A percentile compares a stretch with the other conserved stretches of the same genome.
Conservation (phyloP, 139 green algal genomes). For the Ulvella scutata region DNA sequence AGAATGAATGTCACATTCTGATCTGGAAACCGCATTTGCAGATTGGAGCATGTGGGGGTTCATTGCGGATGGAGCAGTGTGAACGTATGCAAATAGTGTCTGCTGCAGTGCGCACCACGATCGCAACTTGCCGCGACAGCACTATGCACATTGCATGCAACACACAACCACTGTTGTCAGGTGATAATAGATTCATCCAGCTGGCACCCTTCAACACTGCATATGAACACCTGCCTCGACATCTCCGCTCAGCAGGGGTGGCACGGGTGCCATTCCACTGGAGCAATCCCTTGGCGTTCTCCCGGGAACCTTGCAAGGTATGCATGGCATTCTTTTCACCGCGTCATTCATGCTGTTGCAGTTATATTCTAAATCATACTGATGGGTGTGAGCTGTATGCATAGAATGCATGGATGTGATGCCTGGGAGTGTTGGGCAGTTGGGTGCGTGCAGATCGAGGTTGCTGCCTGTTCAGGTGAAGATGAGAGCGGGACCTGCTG, state of each 20-base stretch:
- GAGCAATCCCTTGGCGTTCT: neutral
- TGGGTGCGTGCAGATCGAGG: too few species aligned
- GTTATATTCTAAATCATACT: neutral
- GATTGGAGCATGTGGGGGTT: conserved; percentile 35
- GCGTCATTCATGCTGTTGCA: neutral
- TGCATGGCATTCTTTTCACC: neutral
- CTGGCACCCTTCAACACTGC: conserved; percentile 68
- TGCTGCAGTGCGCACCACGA: conserved; percentile 25
- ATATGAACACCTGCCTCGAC: conserved; percentile 19
- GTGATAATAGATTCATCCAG: conserved; percentile 61
- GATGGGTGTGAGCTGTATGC: too few species aligned
- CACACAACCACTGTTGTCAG: conserved; percentile 39
- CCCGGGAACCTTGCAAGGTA: neutral
- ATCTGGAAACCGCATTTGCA: neutral
- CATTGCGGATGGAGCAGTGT: conserved; percentile 63
- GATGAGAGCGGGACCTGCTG: neutral
- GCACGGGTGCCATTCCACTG: neutral
- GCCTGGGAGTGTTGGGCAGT: too few species aligned
- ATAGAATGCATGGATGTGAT: too few species aligned
- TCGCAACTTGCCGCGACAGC: conserved; percentile 70
- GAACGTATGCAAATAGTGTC: conserved; percentile 43
- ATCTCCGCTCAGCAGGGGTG: conserved; percentile 3
- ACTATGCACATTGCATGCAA: conserved; percentile 59
- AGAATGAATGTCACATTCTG: neutral
- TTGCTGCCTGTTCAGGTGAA: neutral